Evolutionary conservation across 179 eudicot genomes (phyloP), one percentile per base, ranked within the genome.

Genomic region (Heliamphora ciliata): DNA sequence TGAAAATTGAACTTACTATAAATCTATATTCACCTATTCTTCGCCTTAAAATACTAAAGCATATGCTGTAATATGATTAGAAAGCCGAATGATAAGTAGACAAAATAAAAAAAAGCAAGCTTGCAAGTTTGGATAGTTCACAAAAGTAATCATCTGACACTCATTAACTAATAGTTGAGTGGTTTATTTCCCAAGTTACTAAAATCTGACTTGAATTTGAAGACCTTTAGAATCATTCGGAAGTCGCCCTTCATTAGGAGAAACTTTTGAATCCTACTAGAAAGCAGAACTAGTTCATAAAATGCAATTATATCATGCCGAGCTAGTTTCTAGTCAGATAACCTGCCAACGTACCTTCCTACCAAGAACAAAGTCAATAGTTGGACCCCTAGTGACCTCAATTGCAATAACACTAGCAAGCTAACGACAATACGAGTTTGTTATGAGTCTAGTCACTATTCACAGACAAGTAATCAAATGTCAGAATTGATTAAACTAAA

Each of bases 371-470:
- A 96, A 92, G 60, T 88, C 91, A 85, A 92, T 64, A 7, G 92
- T 92, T 7, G 98, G 99, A 61, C 98, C 98, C 82, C 99, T 98
- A 55, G 99, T 94, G 72, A 96, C 93, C 88, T 96, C 99, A 80
- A 96, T 97, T 66, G 99, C 98, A 86, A 96, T 98, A 85, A 91
- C 94, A 69, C 99, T 98, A 85, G 98, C 98, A 88, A 96, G 98
- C 99, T 96, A 90, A 82, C 86, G 79, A 77, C 72, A 47, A 63
- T 84, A 79, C 67, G 9, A 56, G 61, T 9, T 9, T 47, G 44
- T 73, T 17, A 60, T 76, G 50, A 65, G 47, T 81, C 71, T 31
- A 76, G 31, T 11, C 50, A 52, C 48, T 54, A 1, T 17, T 76
- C 70, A 77, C 24, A 6, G 54, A 77, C 44, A 76, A 69, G 18